Conservation (phyloP, 768 basidiomycete species). For the Tulasnella sp. region DNA sequence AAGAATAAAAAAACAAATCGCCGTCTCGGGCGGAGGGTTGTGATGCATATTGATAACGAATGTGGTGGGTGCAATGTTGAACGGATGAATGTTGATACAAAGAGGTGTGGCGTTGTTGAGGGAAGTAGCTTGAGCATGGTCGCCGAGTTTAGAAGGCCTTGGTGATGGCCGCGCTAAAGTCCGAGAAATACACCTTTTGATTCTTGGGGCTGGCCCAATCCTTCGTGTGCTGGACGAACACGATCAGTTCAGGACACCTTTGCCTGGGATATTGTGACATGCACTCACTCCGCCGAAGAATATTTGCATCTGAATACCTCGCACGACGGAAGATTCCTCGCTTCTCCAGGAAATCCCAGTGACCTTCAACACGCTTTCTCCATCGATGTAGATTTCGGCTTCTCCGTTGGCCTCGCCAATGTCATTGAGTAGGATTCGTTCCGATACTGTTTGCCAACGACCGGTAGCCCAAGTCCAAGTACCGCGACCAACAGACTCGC, state of each 20-base stretch:
- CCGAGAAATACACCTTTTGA: slow-evolving; percentile 8
- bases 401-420: slow-evolving; percentile 50
- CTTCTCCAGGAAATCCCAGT: background rate
- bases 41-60: background rate
- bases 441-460: slow-evolving; percentile 50
- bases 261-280: background rate
- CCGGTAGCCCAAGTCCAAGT: slow-evolving; percentile 51
- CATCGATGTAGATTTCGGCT: slow-evolving; percentile 20
- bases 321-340: background rate
- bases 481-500: slow-evolving; percentile 56
- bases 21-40: background rate
- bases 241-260: background rate
- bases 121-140: background rate
- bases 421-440: slow-evolving; percentile 65
- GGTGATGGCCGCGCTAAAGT: slow-evolving; percentile 13
- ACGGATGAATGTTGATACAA: background rate
- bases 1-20: background rate
- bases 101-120: background rate
- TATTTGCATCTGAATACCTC: slow-evolving; percentile 10
- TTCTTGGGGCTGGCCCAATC: slow-evolving; percentile 14
- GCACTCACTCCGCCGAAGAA: slow-evolving; percentile 1
- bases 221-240: background rate
- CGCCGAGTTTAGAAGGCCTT: background rate
- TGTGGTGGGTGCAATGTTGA: background rate
- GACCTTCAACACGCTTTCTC: slow-evolving; percentile 2